phyloP scores from a whole-genome alignment of 2,329 filamentous ascomycete genomes.

The Aplosporella prunicola region DNA sequence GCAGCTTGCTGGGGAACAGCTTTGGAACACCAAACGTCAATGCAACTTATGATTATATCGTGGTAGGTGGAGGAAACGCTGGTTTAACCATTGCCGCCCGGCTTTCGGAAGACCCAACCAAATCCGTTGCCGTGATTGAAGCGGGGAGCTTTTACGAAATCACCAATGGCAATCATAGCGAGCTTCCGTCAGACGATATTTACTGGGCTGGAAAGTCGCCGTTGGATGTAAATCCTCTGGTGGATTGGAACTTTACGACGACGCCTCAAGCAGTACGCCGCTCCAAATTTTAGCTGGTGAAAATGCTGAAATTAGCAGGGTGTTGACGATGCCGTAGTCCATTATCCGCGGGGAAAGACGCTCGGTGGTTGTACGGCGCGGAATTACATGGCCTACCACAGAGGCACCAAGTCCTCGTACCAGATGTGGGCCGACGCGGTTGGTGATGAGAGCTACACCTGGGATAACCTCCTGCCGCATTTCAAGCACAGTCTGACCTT shows the following conservation, averaged over 20 bases:
- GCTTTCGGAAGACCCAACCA: constrained; percentile 17
- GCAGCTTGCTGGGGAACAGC: no score
- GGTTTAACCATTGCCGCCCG: constrained; percentile 24
- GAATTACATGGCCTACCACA: constrained; percentile 19
- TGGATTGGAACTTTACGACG: constrained; percentile 20
- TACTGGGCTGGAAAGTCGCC: constrained; percentile 12
- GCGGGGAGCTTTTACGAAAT: constrained; percentile 24
- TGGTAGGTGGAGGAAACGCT: constrained; percentile 26
- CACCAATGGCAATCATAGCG: constrained; percentile 17
- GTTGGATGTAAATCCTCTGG: constrained; percentile 17
- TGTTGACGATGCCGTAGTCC: constrained; percentile 12
- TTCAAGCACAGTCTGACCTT: constrained; percentile 22
- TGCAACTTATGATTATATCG: constrained; percentile 24
- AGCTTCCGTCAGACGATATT: constrained; percentile 15
- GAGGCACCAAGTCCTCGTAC: constrained; percentile 13
- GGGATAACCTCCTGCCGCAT: constrained; percentile 17
- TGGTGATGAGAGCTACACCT: constrained; percentile 19
- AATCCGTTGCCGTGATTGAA: constrained; percentile 24
- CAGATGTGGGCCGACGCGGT: constrained; percentile 20
- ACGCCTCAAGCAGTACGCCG: constrained; percentile 14
- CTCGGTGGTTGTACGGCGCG: constrained; percentile 12
- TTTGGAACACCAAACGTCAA: constrained; percentile 16
- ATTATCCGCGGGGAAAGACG: constrained; percentile 20
- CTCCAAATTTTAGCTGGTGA: neutral
- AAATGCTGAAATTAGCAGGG: neutral